Percentiles rank a stretch among this genome's conserved stretches.
Evolutionary conservation across 2,329 filamentous ascomycete genomes (phyloP).

Genomic region (Botrytis deweyae): DNA sequence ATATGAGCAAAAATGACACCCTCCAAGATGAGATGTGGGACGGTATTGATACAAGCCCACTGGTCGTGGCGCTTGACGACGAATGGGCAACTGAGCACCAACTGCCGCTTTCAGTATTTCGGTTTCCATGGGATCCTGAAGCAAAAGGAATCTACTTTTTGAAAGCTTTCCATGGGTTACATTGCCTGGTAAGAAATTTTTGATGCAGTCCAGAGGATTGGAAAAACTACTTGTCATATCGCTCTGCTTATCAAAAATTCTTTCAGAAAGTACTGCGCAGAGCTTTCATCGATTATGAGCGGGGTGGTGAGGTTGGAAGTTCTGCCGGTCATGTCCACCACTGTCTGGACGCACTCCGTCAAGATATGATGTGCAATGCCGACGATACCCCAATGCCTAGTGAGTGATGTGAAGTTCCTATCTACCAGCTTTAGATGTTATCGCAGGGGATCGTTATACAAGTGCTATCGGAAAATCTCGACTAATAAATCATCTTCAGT

Average conservation of each 20-base stretch:
- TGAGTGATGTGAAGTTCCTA: background rate
- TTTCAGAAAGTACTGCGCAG: background rate
- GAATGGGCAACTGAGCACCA: slow-evolving; percentile 1
- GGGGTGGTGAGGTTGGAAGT: background rate
- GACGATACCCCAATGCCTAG: slow-evolving; percentile 17
- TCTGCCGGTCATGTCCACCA: slow-evolving; percentile 12
- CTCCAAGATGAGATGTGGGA: slow-evolving; percentile 9
- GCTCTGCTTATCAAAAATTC: background rate
- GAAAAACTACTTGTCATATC: background rate
- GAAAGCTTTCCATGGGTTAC: slow-evolving; percentile 9
- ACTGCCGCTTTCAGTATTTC: slow-evolving; percentile 1
- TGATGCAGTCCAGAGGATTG: too few species aligned
- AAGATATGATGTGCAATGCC: slow-evolving; percentile 21
- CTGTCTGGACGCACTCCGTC: slow-evolving; percentile 18
- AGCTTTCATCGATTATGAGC: background rate
- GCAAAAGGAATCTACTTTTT: slow-evolving; percentile 14
- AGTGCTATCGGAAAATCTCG: background rate
- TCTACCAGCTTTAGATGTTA: background rate
- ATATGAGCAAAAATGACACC: slow-evolving; percentile 15
- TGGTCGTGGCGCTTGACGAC: background rate
- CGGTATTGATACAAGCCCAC: background rate
- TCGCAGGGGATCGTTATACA: background rate
- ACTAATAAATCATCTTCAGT: background rate
- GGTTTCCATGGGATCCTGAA: slow-evolving; percentile 12
- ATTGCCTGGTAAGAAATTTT: slow-evolving; percentile 9